These are phyloP conservation scores for Tricholoma furcatifolium DNA, from an alignment of 768 basidiomycete species.

Conservation along the genomic window DNA sequence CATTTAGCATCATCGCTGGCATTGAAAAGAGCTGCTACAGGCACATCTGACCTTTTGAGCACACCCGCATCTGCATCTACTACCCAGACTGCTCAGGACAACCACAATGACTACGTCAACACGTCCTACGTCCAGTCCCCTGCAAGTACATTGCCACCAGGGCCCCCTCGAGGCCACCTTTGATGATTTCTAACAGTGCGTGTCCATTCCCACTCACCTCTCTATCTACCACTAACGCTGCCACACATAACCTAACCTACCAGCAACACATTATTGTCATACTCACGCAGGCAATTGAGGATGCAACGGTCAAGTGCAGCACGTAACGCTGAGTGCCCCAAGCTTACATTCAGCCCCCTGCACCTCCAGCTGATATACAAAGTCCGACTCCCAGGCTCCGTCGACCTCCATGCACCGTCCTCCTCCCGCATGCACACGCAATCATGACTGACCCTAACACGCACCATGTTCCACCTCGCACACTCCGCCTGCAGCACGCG, in stretches of 20 bases:
- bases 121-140: slow-evolving; percentile 88
- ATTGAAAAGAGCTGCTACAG: slow-evolving; percentile 92
- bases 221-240: neutral
- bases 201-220: too few relatives aligned
- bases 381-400: slow-evolving; percentile 21
- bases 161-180: slow-evolving; percentile 90
- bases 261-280: slow-evolving; percentile 96
- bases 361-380: slow-evolving; percentile 49
- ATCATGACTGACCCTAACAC: slow-evolving; percentile 41
- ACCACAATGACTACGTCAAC: slow-evolving; percentile 91
- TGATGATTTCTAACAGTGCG: slow-evolving; percentile 95
- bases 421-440: neutral
- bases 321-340: slow-evolving; percentile 42
- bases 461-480: slow-evolving; percentile 68
- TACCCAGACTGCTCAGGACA: slow-evolving; percentile 20
- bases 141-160: slow-evolving; percentile 91
- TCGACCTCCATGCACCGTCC: slow-evolving; percentile 16
- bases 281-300: slow-evolving; percentile 92
- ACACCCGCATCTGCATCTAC: slow-evolving; percentile 81
- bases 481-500: slow-evolving; percentile 61
- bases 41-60: slow-evolving; percentile 98
- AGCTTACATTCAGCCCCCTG: slow-evolving; percentile 62
- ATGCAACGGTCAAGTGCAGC: slow-evolving; percentile 86
- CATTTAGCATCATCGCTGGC: slow-evolving; percentile 93
- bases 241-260: slow-evolving; percentile 67